Conservation (phyloP, 257 asterid genomes). For the Verbascum thapsus region DNA sequence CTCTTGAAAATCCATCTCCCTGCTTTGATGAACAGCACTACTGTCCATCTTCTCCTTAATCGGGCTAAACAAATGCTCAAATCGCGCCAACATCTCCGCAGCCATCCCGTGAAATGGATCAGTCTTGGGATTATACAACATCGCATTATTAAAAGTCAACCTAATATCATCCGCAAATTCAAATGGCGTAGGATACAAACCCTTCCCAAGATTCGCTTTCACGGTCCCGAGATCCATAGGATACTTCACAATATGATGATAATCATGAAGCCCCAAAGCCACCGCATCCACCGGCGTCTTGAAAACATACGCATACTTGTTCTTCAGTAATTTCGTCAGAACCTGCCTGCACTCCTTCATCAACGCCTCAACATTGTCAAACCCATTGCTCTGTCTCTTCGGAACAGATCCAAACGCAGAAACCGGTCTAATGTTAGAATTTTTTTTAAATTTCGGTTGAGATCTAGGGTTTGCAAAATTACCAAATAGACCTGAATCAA, state of each 20-base stretch:
- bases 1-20: conserved; percentile 41
- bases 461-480: conserved; percentile 62
- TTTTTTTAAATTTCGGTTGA: conserved; percentile 54
- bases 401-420: conserved; percentile 46
- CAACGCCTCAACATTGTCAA: conserved; percentile 48
- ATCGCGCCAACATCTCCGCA: conserved; percentile 50
- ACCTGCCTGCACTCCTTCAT: conserved; percentile 74
- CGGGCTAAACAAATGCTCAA: conserved; percentile 79
- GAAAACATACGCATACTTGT: conserved; percentile 64
- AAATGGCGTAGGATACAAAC: conserved; percentile 50
- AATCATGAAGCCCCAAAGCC: conserved; percentile 74
- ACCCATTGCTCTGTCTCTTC: conserved; percentile 39
- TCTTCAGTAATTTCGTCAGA: conserved; percentile 65
- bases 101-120: conserved; percentile 76
- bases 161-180: conserved; percentile 85
- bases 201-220: conserved; percentile 57
- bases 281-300: conserved; percentile 74
- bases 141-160: conserved; percentile 85
- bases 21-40: conserved; percentile 16
- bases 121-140: conserved; percentile 82
- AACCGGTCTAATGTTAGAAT: conserved; percentile 43
- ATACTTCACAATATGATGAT: conserved; percentile 75
- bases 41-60: conserved; percentile 58
- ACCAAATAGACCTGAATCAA: conserved; percentile 61
- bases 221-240: conserved; percentile 99